Evolutionary conservation across 441 rosid genomes (phyloP), one percentile per base, ranked within the genome.

Genomic region (Sinapis alba): DNA sequence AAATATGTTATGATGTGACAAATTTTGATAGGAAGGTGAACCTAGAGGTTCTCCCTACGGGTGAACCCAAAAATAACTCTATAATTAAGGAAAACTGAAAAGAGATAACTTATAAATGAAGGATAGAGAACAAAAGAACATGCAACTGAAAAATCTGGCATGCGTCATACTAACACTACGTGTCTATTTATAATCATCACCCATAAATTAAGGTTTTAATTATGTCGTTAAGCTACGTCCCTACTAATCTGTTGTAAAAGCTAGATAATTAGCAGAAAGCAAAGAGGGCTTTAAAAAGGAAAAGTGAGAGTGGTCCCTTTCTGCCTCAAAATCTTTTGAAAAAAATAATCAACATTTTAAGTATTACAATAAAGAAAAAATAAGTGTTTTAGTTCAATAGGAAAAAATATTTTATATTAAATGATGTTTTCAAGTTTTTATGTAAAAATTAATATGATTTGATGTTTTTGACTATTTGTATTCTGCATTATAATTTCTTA

Each of bases 291-390:
- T 24, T 24, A 24, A 7, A 73, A 64, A 66, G 12, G 11, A 65
- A 74, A 75, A 51, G 69, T 18, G 69, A 60, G 7, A 75, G 18
- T 51, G 73, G 57, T 61, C 63, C 62, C 18, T 61, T 62, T 75
- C 43, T 59, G 16, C 36, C 78, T 60, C 68, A 28, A 68, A 32
- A 13, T 47, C 16, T 68, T 75, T 58, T n/a, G 50, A 45, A 56
- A n/a, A 58, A 23, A 0, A 16, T 21, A 7, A 5, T 16, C 13
- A 32, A 67, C 21, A 43, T 41, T 65, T 45, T 65, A 27, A 38
- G 57, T 38, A 38, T 54, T 26, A 38, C 26, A 41, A 64, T 56
- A 27, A 38, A 67, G 68, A 24, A 12, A 41, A 12, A 7, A 41
- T 12, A 0, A 43, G 56, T 75, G 57, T n/a, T n/a, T n/a, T n/a